These are phyloP conservation scores for Dendrobium officinale DNA, from an alignment of 106 monocot genomes.

Conservation along the genomic window DNA sequence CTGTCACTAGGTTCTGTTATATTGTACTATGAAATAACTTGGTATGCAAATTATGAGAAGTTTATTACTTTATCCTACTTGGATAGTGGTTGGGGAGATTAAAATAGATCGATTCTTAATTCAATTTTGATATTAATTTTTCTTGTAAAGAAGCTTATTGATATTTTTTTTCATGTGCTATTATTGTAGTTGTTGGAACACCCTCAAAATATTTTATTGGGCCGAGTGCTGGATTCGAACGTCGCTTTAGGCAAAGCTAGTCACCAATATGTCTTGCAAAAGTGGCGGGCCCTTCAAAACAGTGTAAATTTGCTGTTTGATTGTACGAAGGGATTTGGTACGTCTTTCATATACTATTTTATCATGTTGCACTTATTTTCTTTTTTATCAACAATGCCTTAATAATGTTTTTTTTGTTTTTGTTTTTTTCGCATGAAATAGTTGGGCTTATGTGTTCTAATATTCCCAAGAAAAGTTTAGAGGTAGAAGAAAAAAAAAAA, in stretches of 20 bases:
- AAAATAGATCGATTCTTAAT: not conserved
- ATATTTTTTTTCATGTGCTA: not conserved
- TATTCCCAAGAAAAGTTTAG: too few relatives aligned
- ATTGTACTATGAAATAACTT: not conserved
- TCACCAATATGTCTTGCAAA: conserved; percentile 26
- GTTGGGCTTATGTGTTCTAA: too few relatives aligned
- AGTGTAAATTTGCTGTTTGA: conserved; percentile 64
- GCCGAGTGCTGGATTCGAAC: conserved; percentile 51
- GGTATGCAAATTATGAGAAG: too few relatives aligned
- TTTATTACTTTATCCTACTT: not conserved
- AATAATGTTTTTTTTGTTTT: too few relatives aligned
- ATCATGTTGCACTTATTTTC: not conserved
- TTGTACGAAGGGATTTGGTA: conserved; percentile 60
- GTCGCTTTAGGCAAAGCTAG: conserved; percentile 24
- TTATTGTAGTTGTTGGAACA: conserved; percentile 61
- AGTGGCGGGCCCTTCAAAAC: conserved; percentile 66
- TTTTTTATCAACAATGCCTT: not conserved
- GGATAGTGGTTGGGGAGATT: not conserved
- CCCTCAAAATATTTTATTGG: conserved; percentile 69
- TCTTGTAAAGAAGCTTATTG: not conserved
- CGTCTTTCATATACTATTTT: conserved; percentile 9
- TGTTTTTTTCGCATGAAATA: too few relatives aligned
- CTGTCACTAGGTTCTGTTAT: not conserved
- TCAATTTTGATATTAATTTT: not conserved
- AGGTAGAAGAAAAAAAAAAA: too few relatives aligned